Evolutionary conservation across 768 basidiomycete species (phyloP), one percentile per base, ranked within the genome.

Genomic region (Mycena indigotica): DNA sequence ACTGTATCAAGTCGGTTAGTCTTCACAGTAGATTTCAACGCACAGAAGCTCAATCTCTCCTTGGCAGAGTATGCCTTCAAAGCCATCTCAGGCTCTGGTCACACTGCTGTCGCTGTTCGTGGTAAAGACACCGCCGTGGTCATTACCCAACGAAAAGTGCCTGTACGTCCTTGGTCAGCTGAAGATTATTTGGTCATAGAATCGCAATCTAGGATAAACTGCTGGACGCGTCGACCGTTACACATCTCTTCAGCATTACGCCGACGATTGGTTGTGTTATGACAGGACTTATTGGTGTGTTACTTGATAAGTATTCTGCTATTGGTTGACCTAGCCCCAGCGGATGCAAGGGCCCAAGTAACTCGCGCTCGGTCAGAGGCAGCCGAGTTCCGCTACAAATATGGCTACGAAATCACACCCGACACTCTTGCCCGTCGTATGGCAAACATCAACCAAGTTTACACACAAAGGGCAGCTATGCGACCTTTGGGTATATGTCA

Each of bases 371-470:
- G 92, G 53, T 72, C 77, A 49, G 96, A 99, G 73, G 96, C 96
- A 17, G 92, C 91, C 15, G 85, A 92, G 6, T 98, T 94, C 80
- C 82, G 95, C 64, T 92, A 96, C 79, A 98, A 97, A 73, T 96
- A 89, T 68, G 97, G 97, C 26, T 95, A 98, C 69, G 97, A 99
- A 76, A 97, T 99, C 66, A 96, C 95, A 2, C 94, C 96, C 3
- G 95, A 97, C 70, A 89, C 91, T n/a, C 82, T 99, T 41, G 92
- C 97, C 21, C 87, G 95, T 62, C 84, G 96, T 46, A 77, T 99
- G 68, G 97, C 96, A 28, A 97, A 98, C 72, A 94, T 98, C 73
- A 98, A 98, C 70, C 97, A 98, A 75, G 96, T 98, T 1, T 98
- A 98, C 75, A 99, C 97, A 2, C 97, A 99, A 75, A 83, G 92